Conservation (phyloP, 2,329 filamentous ascomycete species). For the Botryotinia globosa region DNA sequence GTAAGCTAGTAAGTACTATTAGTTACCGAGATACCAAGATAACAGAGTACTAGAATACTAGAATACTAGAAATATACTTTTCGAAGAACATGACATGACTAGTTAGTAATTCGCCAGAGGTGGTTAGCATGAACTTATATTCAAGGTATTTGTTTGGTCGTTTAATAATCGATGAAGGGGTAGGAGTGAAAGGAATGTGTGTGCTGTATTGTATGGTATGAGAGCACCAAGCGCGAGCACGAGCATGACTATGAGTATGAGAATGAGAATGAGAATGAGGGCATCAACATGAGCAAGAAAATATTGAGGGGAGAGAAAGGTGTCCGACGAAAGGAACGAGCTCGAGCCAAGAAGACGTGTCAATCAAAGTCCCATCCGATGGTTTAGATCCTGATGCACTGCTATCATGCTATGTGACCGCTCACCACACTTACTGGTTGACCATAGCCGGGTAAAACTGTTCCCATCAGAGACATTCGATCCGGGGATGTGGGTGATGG, state of each 20-base stretch:
- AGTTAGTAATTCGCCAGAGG: not conserved
- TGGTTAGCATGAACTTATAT: constrained; percentile 1
- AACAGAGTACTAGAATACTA: not conserved
- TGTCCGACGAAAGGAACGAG: not conserved
- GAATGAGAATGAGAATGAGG: not conserved
- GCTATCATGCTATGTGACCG: constrained; percentile 19
- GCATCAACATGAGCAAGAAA: not conserved
- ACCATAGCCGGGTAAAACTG: constrained; percentile 13
- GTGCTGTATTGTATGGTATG: constrained; percentile 2
- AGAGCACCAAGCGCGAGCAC: constrained; percentile 5
- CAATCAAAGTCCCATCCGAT: constrained; percentile 4
- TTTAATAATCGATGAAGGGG: not conserved
- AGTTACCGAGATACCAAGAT: not conserved
- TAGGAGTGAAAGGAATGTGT: not conserved
- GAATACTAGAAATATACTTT: not conserved
- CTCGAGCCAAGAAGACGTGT: constrained; percentile 16
- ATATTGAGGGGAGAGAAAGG: not conserved
- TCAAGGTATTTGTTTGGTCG: not conserved
- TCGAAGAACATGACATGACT: not conserved
- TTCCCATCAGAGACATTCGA: constrained; percentile 17
- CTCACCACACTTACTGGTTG: constrained; percentile 13
- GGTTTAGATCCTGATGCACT: not conserved
- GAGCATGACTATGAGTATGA: not conserved
- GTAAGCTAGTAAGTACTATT: not conserved
- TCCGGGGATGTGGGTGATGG: constrained; percentile 14